A percentile compares a stretch with the other conserved stretches of the same genome.
These are phyloP conservation scores for Quercus parvula DNA, from an alignment of 306 rosid species.

Conservation along the genomic window DNA sequence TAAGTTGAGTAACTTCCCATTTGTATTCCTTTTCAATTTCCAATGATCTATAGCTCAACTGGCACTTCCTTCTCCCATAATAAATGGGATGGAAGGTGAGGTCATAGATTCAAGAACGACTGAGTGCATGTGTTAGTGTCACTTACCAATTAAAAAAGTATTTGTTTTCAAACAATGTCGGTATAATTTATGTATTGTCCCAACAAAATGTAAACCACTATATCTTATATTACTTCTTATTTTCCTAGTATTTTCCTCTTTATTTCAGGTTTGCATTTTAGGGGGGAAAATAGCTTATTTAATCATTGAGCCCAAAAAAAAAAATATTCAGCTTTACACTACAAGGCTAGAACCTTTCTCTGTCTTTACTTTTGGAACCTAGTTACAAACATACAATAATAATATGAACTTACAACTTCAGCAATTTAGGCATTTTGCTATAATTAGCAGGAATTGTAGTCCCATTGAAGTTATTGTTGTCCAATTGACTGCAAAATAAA, in stretches of 20 bases:
- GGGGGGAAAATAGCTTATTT: background rate
- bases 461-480: slow-evolving; percentile 45
- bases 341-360: background rate
- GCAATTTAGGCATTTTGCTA: slow-evolving; percentile 34
- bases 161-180: background rate
- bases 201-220: background rate
- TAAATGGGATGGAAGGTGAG: too few relatives aligned
- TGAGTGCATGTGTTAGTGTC: too few relatives aligned
- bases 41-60: too few relatives aligned
- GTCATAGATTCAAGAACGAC: too few relatives aligned
- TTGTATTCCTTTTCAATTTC: background rate
- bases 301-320: background rate
- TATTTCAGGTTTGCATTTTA: background rate
- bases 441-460: slow-evolving; percentile 38
- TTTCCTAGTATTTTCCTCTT: background rate
- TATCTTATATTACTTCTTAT: background rate
- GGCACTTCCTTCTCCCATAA: too few relatives aligned
- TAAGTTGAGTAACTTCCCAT: background rate
- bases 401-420: slow-evolving; percentile 40
- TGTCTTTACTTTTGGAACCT: background rate
- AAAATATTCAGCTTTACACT: background rate
- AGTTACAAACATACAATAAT: slow-evolving; percentile 9
- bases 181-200: background rate
- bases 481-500: slow-evolving; percentile 42
- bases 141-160: too few relatives aligned